Conservation (phyloP, 805 yeast genomes). For the Metschnikowia continentalis region DNA sequence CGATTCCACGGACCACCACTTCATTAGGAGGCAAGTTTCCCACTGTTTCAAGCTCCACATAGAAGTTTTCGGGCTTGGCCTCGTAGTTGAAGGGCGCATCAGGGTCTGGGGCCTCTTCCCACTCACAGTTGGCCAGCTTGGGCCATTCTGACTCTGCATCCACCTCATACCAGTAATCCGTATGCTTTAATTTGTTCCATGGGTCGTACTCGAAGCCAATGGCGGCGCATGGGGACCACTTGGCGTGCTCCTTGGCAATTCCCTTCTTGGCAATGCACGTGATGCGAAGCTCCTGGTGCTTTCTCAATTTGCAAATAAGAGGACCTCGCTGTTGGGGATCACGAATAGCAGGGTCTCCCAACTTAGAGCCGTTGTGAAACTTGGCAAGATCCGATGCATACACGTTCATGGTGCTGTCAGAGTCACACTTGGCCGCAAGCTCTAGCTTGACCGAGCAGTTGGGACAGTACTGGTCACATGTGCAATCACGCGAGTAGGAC, state of each 20-base stretch:
- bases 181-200: constrained; percentile 95
- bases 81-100: constrained; percentile 81
- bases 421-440: constrained; percentile 82
- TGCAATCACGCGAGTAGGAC: constrained; percentile 90
- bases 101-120: constrained; percentile 92
- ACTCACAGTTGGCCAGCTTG: constrained; percentile 76
- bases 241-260: constrained; percentile 95
- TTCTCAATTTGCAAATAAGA: constrained; percentile 84
- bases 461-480: constrained; percentile 96
- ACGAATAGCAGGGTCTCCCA: constrained; percentile 84
- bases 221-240: constrained; percentile 97
- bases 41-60: constrained; percentile 87
- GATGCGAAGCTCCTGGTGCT: constrained; percentile 84
- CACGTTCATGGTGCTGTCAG: constrained; percentile 83
- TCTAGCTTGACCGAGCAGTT: constrained; percentile 87
- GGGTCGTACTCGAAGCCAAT: constrained; percentile 97
- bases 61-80: constrained; percentile 78
- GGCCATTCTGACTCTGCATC: constrained; percentile 94
- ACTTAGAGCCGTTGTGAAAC: constrained; percentile 40
- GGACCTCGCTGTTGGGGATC: constrained; percentile 80
- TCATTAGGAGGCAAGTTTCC: constrained; percentile 88
- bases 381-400: constrained; percentile 72
- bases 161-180: constrained; percentile 95
- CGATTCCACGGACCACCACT: constrained; percentile 80
- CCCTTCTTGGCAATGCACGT: constrained; percentile 97